Percentiles rank a stretch among this genome's conserved stretches.
These are phyloP conservation scores for Ceratocystis huliohia DNA, from an alignment of 2,329 filamentous ascomycete species.

Conservation along the genomic window DNA sequence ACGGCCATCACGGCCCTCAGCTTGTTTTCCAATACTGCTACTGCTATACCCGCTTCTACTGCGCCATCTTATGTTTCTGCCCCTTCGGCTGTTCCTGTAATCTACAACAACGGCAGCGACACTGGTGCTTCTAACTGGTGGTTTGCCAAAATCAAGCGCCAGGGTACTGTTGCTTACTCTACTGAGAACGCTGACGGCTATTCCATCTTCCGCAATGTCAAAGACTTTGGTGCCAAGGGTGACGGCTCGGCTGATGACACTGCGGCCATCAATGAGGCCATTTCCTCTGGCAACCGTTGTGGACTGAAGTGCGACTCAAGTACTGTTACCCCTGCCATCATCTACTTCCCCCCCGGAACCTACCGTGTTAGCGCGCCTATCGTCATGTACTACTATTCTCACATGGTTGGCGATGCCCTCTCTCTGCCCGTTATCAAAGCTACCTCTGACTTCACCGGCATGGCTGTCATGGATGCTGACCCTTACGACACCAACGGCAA, in stretches of 20 bases:
- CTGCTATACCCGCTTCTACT: constrained; percentile 18
- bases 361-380: constrained; percentile 73
- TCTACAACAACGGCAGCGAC: constrained; percentile 26
- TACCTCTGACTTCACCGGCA: constrained; percentile 60
- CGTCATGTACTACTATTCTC: constrained; percentile 82
- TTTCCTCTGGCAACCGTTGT: constrained; percentile 66
- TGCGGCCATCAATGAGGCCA: constrained; percentile 71
- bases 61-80: constrained; percentile 16
- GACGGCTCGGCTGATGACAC: constrained; percentile 68
- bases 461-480: constrained; percentile 79
- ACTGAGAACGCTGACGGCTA: constrained; percentile 38
- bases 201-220: constrained; percentile 65
- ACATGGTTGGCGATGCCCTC: constrained; percentile 71
- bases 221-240: constrained; percentile 61
- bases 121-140: constrained; percentile 47
- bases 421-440: constrained; percentile 65
- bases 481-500: constrained; percentile 58
- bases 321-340: constrained; percentile 69
- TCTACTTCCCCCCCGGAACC: constrained; percentile 84
- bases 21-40: constrained; percentile 16
- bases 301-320: constrained; percentile 69
- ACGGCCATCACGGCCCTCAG: constrained; percentile 19
- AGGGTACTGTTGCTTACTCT: constrained; percentile 53
- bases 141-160: constrained; percentile 55
- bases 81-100: neutral